phyloP scores from a whole-genome alignment of 2,329 filamentous ascomycete species.

The Pleomassaria siparia region DNA sequence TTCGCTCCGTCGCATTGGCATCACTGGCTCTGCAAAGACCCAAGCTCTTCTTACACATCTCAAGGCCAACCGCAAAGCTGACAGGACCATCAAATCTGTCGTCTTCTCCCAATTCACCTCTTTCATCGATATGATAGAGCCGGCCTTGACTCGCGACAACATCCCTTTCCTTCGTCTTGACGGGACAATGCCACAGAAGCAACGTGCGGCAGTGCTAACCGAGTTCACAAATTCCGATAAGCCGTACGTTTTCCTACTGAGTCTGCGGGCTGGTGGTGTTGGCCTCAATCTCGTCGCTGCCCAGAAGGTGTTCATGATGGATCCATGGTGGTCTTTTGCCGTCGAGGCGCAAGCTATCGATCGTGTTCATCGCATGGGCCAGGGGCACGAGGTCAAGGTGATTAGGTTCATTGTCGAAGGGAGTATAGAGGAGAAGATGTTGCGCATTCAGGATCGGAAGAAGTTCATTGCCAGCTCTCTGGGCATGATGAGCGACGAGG shows the following conservation, averaged over 20 bases:
- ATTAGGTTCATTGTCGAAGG: slow-evolving; percentile 84
- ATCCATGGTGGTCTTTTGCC: slow-evolving; percentile 98
- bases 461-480: slow-evolving; percentile 94
- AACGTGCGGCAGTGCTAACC: slow-evolving; percentile 73
- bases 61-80: slow-evolving; percentile 64
- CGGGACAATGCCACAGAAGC: slow-evolving; percentile 84
- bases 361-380: slow-evolving; percentile 95
- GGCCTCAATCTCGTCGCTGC: slow-evolving; percentile 90
- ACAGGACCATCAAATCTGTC: slow-evolving; percentile 79
- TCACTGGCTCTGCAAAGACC: slow-evolving; percentile 84
- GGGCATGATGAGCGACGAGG: slow-evolving; percentile 92
- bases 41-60: slow-evolving; percentile 76
- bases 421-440: slow-evolving; percentile 94
- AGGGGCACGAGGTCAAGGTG: slow-evolving; percentile 81
- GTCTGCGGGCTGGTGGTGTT: slow-evolving; percentile 86
- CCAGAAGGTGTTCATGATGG: slow-evolving; percentile 96
- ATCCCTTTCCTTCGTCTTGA: slow-evolving; percentile 87
- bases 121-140: slow-evolving; percentile 88
- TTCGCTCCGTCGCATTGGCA: slow-evolving; percentile 62
- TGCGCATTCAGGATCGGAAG: slow-evolving; percentile 90
- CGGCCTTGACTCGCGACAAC: slow-evolving; percentile 70
- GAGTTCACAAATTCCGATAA: slow-evolving; percentile 63
- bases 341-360: slow-evolving; percentile 97
- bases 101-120: slow-evolving; percentile 98
- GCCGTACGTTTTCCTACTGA: slow-evolving; percentile 78